Base-by-base conservation (phyloP, 805 yeast species). In the Starmera caribaea region DNA sequence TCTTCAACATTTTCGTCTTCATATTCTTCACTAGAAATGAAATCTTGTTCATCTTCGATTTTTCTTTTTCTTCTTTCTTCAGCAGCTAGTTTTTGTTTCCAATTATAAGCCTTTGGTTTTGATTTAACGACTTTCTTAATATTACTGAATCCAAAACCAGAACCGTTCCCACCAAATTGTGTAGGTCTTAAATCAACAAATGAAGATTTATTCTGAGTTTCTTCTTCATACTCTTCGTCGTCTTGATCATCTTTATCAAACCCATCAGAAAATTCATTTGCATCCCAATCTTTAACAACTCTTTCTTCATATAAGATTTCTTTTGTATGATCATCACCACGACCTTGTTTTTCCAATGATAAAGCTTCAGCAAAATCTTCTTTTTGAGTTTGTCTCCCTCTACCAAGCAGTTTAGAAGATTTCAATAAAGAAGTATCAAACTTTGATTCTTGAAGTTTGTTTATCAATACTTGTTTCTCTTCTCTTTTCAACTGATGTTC, bases 401-500 rank as follows among this genome's bases (percentile, higher is more conserved):
- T 71, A 37, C 97, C 97, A 37, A 90, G 69, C 5, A 72, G 69
- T 54, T 87, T 88, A 16, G 94, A 74, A 30, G 92, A 79, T 21
- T 75, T 79, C 46, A 87, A 65, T 11, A 76, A 49, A 0, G 79
- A 63, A 0, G 95, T 76, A 54, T 89, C 95, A 36, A 90, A 71
- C 29, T 65, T 63, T 8, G 74, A 64, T 24, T 69, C 71, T 38
- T 80, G 72, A 33, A 90, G 66, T 57, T 87, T 88, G 46, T 81
- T 78, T 34, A 90, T 64, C 39, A 90, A 65, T 3, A 73, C 71
- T 49, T 83, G 83, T 59, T 84, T 84, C 61, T 90, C 97, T 57
- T 90, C 95, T 54, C 94, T 68, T 52, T 81, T 82, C 49, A 88
- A 55, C 57, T 88, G 96, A 61, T 85, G 95, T 42, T 88, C 95